A percentile compares a stretch with the other conserved stretches of the same genome.
phyloP scores from a whole-genome alignment of 2,329 filamentous ascomycete species.

The Cladosporium velox region DNA sequence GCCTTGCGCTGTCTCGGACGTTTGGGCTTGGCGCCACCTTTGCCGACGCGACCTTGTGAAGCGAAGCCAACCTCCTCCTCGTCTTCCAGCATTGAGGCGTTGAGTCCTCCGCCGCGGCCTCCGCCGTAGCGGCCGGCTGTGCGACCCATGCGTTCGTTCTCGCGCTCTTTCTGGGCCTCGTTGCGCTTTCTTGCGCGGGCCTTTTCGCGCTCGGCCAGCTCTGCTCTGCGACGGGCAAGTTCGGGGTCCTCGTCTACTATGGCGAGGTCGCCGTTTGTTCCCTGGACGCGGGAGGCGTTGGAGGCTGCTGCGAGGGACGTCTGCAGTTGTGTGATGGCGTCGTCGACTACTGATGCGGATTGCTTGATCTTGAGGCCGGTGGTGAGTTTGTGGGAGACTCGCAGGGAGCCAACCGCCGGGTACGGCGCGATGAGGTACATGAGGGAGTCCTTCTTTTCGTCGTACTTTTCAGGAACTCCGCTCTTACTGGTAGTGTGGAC shows the following conservation, averaged over 20 bases:
- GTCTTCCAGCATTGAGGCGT: slow-evolving; percentile 70
- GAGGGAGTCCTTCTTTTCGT: slow-evolving; percentile 69
- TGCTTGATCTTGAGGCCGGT: slow-evolving; percentile 70
- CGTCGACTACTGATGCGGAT: slow-evolving; percentile 68
- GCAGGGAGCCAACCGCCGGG: slow-evolving; percentile 65
- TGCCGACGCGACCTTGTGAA: slow-evolving; percentile 30
- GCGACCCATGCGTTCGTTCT: slow-evolving; percentile 59
- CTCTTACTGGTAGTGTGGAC: slow-evolving; percentile 36
- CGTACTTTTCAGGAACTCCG: slow-evolving; percentile 54
- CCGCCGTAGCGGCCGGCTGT: slow-evolving; percentile 50
- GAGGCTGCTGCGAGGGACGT: slow-evolving; percentile 66
- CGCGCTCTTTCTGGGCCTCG: slow-evolving; percentile 63
- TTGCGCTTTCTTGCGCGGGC: slow-evolving; percentile 60
- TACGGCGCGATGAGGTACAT: slow-evolving; percentile 75
- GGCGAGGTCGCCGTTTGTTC: slow-evolving; percentile 61
- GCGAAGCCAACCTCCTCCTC: slow-evolving; percentile 47
- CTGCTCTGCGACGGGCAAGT: slow-evolving; percentile 71
- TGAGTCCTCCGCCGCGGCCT: slow-evolving; percentile 60
- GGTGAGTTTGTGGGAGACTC: slow-evolving; percentile 74
- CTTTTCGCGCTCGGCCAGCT: slow-evolving; percentile 73
- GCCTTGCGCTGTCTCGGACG: slow-evolving; percentile 41
- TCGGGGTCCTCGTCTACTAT: slow-evolving; percentile 73
- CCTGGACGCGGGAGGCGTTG: slow-evolving; percentile 54
- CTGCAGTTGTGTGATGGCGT: slow-evolving; percentile 68
- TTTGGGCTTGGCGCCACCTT: slow-evolving; percentile 31